Evolutionary conservation across 306 rosid species (phyloP), one percentile per base, ranked within the genome.

Genomic region (Clitoria ternatea): DNA sequence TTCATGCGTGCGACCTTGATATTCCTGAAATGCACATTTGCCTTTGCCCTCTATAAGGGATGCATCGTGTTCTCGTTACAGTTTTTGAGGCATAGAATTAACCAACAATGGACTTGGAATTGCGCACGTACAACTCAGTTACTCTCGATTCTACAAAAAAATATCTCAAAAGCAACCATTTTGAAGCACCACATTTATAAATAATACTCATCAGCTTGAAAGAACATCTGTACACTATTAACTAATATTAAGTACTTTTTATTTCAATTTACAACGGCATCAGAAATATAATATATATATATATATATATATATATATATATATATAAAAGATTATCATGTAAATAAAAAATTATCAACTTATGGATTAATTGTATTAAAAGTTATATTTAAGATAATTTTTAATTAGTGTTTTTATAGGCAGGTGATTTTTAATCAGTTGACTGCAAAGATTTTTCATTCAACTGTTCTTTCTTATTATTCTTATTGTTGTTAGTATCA

Each of bases 1-100:
- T 35, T 23, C 63, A 62, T 57, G 75, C 22, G 69, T 57, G 75
- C 22, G 75, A 26, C 62, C 75, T 75, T 44, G 80, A 75, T n/a
- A 66, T 75, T 66, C 18, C 47, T 44, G 10, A 67, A 10, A 35
- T 67, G 35, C 69, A 67, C 30, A 52, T 54, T 54, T 5, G 24
- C 33, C 36, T 42, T 40, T 64, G 39, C 29, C 54, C 32, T 27
- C 29, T 27, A n/a, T 18, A 56, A 42, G 17, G 66, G 14, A 27
- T 29, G 42, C 59, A 57, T 57, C 13, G 39, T 39, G 27, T 69
- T 54, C 52, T 53, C 7, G 17, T 19, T 71, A 12, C 47, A 39
- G 13, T 70, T 70, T 55, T 70, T 70, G 22, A 56, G 76, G 56
- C 56, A 12, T 18, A 6, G 33, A 70, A 54, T 11, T 2, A 55